Evolutionary conservation across 306 rosid species (phyloP).

Genomic region (Corylus americana): DNA sequence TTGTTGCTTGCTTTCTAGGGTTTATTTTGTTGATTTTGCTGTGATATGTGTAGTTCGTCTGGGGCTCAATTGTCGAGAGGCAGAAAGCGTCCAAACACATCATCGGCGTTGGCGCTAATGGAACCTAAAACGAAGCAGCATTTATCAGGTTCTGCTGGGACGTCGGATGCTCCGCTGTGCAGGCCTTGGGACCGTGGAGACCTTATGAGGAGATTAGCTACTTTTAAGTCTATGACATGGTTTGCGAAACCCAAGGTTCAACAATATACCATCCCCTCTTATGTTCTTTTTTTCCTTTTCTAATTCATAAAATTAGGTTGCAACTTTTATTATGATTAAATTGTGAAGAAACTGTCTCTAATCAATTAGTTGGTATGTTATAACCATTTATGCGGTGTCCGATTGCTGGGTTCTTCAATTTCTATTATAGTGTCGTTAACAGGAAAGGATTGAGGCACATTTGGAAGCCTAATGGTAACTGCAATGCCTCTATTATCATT

Average conservation of each 20-base stretch:
- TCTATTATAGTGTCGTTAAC: neutral
- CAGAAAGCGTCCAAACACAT: slow-evolving; percentile 57
- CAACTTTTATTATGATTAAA: neutral
- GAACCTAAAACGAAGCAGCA: slow-evolving; percentile 44
- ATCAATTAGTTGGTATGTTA: neutral
- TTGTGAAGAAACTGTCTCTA: neutral
- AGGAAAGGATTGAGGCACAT: neutral
- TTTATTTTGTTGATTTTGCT: neutral
- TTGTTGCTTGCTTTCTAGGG: neutral
- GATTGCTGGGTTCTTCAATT: neutral
- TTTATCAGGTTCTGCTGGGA: slow-evolving; percentile 33
- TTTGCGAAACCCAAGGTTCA: slow-evolving; percentile 92
- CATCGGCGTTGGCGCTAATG: slow-evolving; percentile 47
- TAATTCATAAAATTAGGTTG: neutral
- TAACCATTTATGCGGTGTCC: neutral
- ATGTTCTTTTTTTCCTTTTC: neutral
- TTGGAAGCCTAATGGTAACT: neutral
- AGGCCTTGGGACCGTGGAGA: slow-evolving; percentile 96
- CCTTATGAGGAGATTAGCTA: slow-evolving; percentile 68
- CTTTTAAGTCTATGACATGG: slow-evolving; percentile 97
- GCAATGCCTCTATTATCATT: neutral
- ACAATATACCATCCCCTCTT: slow-evolving; percentile 1
- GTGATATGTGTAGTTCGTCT: slow-evolving; percentile 39
- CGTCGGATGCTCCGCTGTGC: slow-evolving; percentile 47
- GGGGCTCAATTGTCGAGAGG: slow-evolving; percentile 50